Base-by-base conservation (phyloP, 2,329 filamentous ascomycete genomes). In the Pseudogymnoascus destructans region DNA sequence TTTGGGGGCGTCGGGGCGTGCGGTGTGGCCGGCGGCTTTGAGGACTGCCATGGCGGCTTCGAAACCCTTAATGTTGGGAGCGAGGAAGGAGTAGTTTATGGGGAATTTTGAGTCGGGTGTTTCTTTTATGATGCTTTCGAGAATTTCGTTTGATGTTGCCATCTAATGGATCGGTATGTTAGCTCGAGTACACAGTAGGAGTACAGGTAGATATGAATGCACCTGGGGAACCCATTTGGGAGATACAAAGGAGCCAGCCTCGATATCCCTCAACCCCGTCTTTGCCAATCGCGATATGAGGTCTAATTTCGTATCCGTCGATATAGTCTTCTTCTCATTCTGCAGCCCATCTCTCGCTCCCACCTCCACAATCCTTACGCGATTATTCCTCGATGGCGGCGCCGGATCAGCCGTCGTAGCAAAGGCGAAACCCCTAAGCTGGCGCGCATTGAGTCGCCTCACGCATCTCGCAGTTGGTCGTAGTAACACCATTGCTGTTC, bases 151-250 rank as follows among this genome's bases (percentile, higher is more conserved):
- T 1, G 88, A 91, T 66, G 87, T 86, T 63, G 84, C 84, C 87
- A 92, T 91, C 85, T 89, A 59, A 2, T 56, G 35, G 27, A 35
- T 40, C 13, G 13, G 59, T 62, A 38, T 38, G 15, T 60, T 33
- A 46, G 35, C 30, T 38, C 5, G 10, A 30, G 17, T 2, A 13
- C 15, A 30, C 6, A 2, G 15, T 13, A 35, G 33, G 23, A 11
- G 21, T 32, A 11, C 32, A 36, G 15, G 30, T 7, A 46, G 46
- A 7, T 49, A 4, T 17, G 25, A 8, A 59, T 69, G 61, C 66
- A 89, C 81, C 77, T 93, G 89, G 3, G 89, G 89, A 55, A 91
- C 84, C 80, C 86, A 91, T 79, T 87, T 89, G 1, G 89, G 87
- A 52, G 86, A 81, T 8, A 95, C 89, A 67, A 95, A 89, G 1